Conservation (phyloP, 106 monocot species). For the Dioscorea alata region DNA sequence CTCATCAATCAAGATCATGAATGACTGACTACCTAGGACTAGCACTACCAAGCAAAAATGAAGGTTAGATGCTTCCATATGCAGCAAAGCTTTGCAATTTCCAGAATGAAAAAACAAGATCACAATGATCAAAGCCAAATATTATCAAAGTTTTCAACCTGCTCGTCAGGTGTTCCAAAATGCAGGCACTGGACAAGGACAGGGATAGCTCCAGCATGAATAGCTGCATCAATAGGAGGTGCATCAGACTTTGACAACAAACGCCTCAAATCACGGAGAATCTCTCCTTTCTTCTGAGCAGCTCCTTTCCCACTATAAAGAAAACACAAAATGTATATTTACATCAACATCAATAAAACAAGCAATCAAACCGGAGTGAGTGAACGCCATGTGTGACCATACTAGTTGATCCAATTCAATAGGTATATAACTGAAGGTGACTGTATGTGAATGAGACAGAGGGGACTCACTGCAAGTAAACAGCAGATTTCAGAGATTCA, state of each 20-base stretch:
- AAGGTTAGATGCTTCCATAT: no score
- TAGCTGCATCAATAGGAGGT: conserved; percentile 76
- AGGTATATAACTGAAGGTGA: no score
- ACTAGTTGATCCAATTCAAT: no score
- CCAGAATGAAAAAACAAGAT: no score
- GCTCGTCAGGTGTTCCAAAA: conserved; percentile 91
- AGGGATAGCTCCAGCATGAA: conserved; percentile 77
- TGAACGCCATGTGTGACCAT: no score
- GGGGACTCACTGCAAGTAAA: conserved; percentile 41
- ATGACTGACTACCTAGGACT: no score
- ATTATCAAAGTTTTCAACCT: conserved; percentile 35
- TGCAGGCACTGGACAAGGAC: conserved; percentile 73
- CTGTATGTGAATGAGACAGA: neutral
- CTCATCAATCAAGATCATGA: no score
- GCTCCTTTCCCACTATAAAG: conserved; percentile 66
- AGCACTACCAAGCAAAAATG: no score
- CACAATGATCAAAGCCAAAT: no score
- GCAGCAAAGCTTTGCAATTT: no score
- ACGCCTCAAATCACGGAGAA: conserved; percentile 63
- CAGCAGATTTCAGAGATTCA: conserved; percentile 52
- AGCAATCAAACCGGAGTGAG: no score
- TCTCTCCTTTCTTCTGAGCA: conserved; percentile 55
- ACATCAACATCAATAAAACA: no score
- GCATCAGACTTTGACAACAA: conserved; percentile 82
- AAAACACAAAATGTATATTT: neutral